phyloP scores from a whole-genome alignment of 192 early-diverging fungal species.

The Geosiphon pyriformis region DNA sequence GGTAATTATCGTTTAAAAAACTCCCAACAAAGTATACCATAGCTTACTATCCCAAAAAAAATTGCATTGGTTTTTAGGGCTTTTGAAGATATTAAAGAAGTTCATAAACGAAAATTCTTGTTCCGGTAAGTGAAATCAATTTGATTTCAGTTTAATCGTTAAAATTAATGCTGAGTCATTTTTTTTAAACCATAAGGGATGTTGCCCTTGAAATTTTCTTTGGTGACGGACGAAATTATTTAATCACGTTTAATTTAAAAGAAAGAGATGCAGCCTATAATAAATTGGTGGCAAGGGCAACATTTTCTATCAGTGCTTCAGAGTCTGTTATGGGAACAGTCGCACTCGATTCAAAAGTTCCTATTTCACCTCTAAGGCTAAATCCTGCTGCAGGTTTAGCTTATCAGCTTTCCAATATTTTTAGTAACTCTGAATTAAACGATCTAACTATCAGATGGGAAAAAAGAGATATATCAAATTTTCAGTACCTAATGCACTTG shows the following conservation, averaged over 20 bases:
- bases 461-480: conserved; percentile 83
- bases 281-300: conserved; percentile 49
- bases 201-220: conserved; percentile 80
- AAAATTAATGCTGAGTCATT: background rate
- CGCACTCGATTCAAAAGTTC: conserved; percentile 32
- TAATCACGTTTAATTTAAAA: conserved; percentile 65
- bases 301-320: conserved; percentile 40
- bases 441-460: conserved; percentile 80
- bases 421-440: conserved; percentile 54
- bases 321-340: conserved; percentile 45
- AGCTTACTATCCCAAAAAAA: background rate
- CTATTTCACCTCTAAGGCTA: conserved; percentile 27
- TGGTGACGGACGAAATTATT: conserved; percentile 61
- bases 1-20: conserved; percentile 2
- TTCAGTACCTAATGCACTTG: conserved; percentile 92
- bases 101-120: conserved; percentile 56
- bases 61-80: conserved; percentile 27
- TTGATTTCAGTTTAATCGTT: conserved; percentile 2
- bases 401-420: conserved; percentile 55
- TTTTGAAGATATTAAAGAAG: conserved; percentile 58
- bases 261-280: conserved; percentile 63
- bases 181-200: conserved; percentile 36
- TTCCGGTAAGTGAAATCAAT: conserved; percentile 50
- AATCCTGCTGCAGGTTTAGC: conserved; percentile 19
- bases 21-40: background rate